These are phyloP conservation scores for Boletus sp. DNA, from an alignment of 1,284 basidiomycete genomes.

Conservation along the genomic window DNA sequence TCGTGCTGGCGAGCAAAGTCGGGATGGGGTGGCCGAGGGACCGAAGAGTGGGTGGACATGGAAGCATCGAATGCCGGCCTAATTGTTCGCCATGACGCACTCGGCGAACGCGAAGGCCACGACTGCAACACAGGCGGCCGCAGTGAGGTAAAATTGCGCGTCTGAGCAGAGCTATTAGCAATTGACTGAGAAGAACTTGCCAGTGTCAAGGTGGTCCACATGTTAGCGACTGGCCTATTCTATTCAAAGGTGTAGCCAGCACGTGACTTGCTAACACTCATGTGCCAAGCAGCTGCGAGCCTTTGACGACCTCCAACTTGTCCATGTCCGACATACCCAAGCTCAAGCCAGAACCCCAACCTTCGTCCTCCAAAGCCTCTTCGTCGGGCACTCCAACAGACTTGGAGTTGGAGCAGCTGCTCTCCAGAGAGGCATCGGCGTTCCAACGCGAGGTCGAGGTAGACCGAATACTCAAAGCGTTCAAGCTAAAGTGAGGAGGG, in stretches of 20 bases:
- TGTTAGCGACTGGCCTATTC: too few species aligned
- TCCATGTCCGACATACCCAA: conserved; percentile 19
- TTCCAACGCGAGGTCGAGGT: conserved; percentile 81
- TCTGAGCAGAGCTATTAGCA: neutral
- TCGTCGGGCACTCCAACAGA: conserved; percentile 29
- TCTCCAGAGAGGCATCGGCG: conserved; percentile 74
- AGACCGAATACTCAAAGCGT: conserved; percentile 79
- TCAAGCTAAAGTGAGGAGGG: conserved; percentile 76
- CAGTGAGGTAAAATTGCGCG: neutral
- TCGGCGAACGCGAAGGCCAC: conserved; percentile 2
- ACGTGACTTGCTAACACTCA: conserved; percentile 19
- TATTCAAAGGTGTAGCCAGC: neutral
- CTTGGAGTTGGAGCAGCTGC: conserved; percentile 65
- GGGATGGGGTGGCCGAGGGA: neutral
- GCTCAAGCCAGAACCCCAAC: conserved; percentile 3
- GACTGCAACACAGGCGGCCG: conserved; percentile 6
- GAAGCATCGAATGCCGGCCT: neutral
- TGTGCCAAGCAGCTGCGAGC: neutral
- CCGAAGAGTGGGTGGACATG: conserved; percentile 13
- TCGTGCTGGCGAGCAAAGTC: conserved; percentile 22
- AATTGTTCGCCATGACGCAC: neutral
- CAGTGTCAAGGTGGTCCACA: neutral
- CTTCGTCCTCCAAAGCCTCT: conserved; percentile 32
- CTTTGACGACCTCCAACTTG: neutral
- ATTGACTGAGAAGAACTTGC: neutral